Conservation (phyloP, 2,329 filamentous ascomycete species). For the Pseudopyrenochaeta lycopersici region DNA sequence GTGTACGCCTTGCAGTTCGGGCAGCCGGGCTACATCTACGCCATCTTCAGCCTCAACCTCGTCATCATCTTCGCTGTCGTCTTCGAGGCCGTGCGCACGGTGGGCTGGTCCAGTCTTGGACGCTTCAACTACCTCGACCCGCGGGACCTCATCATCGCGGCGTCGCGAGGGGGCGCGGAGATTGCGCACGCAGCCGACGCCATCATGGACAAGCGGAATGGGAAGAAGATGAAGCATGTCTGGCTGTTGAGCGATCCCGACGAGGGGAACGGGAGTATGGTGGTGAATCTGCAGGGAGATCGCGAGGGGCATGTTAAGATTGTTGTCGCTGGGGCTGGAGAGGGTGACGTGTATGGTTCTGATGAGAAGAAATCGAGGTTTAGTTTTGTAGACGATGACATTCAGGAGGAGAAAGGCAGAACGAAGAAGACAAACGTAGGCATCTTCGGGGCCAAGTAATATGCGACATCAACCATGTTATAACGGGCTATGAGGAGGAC, state of each 20-base stretch:
- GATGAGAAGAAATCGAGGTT: constrained; percentile 2
- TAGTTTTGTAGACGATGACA: not conserved
- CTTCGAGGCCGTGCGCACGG: constrained; percentile 32
- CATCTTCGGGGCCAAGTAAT: constrained; percentile 6
- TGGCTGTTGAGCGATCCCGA: constrained; percentile 37
- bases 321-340: constrained; percentile 11
- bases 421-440: constrained; percentile 4
- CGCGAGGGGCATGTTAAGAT: constrained; percentile 30
- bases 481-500: no score
- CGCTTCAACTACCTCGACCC: constrained; percentile 43
- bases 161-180: constrained; percentile 26
- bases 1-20: constrained; percentile 34
- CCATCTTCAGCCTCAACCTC: constrained; percentile 37
- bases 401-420: not conserved
- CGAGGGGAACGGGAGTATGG: constrained; percentile 31
- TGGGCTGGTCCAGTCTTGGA: constrained; percentile 31
- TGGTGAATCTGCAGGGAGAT: constrained; percentile 29
- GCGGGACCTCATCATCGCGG: constrained; percentile 38
- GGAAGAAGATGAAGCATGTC: constrained; percentile 23
- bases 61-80: constrained; percentile 32
- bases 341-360: not conserved
- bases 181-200: constrained; percentile 31
- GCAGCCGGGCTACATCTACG: constrained; percentile 38
- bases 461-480: no score
- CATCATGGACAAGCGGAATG: constrained; percentile 16